A percentile compares a stretch with the other conserved stretches of the same genome.
Evolutionary conservation across 1,284 basidiomycete species (phyloP).

Genomic region (Stereum hirsutum): DNA sequence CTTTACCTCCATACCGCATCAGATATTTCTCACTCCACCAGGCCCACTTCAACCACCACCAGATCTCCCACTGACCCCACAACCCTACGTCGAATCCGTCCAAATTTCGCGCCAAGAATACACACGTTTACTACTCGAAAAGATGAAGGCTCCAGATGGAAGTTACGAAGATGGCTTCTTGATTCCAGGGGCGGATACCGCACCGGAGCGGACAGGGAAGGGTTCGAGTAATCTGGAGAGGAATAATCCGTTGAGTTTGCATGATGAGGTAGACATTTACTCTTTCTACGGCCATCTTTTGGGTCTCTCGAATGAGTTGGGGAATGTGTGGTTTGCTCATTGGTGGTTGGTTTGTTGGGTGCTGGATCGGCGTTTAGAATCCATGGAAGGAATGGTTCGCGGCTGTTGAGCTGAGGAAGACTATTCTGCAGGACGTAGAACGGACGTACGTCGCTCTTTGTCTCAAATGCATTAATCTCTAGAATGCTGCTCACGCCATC

Average conservation of each 20-base stretch:
- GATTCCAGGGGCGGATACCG: conserved; percentile 36
- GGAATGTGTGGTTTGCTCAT: conserved; percentile 3
- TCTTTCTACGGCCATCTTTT: background rate
- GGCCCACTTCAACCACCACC: conserved; percentile 48
- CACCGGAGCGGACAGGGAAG: conserved; percentile 25
- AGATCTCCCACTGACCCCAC: conserved; percentile 31
- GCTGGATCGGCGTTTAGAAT: conserved; percentile 40
- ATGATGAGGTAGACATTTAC: conserved; percentile 51
- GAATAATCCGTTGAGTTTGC: conserved; percentile 83
- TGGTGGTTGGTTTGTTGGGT: no score
- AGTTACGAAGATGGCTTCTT: conserved; percentile 61
- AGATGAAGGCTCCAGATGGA: conserved; percentile 72
- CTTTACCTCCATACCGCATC: background rate
- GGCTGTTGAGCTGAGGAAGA: conserved; percentile 77
- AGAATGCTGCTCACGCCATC: background rate
- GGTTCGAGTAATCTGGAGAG: conserved; percentile 42
- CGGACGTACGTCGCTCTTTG: conserved; percentile 54
- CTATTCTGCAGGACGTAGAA: conserved; percentile 87
- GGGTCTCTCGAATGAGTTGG: background rate
- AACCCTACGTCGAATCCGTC: conserved; percentile 32
- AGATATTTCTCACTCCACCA: conserved; percentile 52
- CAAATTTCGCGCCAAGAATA: conserved; percentile 42
- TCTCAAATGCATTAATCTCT: no score
- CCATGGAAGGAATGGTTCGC: conserved; percentile 92
- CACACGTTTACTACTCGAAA: conserved; percentile 42